A percentile compares a stretch with the other conserved stretches of the same genome.
Evolutionary conservation across 2,329 filamentous ascomycete genomes (phyloP).

Genomic region (Thielaviopsis ethacetica): DNA sequence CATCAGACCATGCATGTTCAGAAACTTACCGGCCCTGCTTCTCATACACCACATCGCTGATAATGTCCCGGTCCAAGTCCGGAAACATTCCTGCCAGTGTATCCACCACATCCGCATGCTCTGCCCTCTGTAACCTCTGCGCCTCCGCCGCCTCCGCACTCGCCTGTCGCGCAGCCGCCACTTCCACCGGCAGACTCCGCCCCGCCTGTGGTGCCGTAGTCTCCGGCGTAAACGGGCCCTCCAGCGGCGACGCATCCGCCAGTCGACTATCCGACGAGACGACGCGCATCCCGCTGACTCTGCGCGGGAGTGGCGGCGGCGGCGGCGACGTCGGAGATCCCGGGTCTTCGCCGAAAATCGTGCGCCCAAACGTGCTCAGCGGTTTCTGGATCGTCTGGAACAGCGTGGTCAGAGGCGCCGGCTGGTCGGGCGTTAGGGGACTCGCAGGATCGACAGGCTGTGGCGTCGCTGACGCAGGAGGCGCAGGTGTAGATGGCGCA

Average conservation of each 20-base stretch:
- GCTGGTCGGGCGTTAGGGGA: slow-evolving; percentile 3
- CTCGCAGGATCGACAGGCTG: not conserved
- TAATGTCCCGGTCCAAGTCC: slow-evolving; percentile 81
- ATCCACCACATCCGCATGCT: slow-evolving; percentile 84
- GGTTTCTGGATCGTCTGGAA: slow-evolving; percentile 83
- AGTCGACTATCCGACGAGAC: slow-evolving; percentile 17
- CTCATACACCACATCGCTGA: slow-evolving; percentile 89
- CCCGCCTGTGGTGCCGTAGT: too few relatives aligned
- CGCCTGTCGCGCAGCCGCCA: slow-evolving; percentile 77
- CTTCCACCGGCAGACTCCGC: slow-evolving; percentile 48
- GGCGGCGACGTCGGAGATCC: slow-evolving; percentile 19
- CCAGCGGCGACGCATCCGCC: slow-evolving; percentile 1
- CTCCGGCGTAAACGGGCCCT: not conserved
- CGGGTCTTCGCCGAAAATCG: slow-evolving; percentile 70
- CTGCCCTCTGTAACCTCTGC: slow-evolving; percentile 60
- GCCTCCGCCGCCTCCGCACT: slow-evolving; percentile 83
- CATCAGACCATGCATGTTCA: not conserved
- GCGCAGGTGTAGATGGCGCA: not conserved
- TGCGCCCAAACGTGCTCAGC: slow-evolving; percentile 71
- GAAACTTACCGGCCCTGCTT: slow-evolving; percentile 74
- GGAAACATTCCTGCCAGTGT: slow-evolving; percentile 95
- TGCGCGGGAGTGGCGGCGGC: not conserved
- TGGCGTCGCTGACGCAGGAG: not conserved
- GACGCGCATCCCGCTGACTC: slow-evolving; percentile 21
- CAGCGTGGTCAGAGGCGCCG: slow-evolving; percentile 23